Base-by-base conservation (phyloP, 2,329 filamentous ascomycete genomes). In the Fusarium lateritium region DNA sequence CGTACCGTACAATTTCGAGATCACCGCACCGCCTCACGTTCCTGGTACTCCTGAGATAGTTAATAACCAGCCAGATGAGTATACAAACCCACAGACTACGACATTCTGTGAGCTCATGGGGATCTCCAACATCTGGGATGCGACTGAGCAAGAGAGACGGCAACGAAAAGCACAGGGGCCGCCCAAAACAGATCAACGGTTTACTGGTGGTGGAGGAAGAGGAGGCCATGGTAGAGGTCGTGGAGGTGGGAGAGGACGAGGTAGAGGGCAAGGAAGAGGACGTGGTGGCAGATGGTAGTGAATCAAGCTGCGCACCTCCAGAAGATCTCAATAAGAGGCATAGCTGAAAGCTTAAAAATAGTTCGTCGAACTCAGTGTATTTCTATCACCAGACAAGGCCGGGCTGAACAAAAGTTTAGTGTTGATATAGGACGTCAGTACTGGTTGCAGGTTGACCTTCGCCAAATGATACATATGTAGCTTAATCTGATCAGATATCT, bases 31-130 rank as follows among this genome's bases (percentile, higher is more conserved):
- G 2, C 83, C 90, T 3, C 92, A 94, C 67, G 84, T 89, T 43
- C 80, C 83, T 2, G 81, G 83, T 0, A 81, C 85, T 8, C 87
- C 89, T 0, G 86, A 90, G 67, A 83, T 82, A 24, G 87, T 89
- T 1, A 74, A 83, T 0, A 83, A 90, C n/a, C 86, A 89, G 77
- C 93, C 94, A 2, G 82, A 84, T 2, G 94, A 98, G 79, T 95
- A 95, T 77, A 93, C 89, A 6, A 98, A 96, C 75, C 91, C 92
- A 14, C 95, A 98, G 80, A 98, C 94, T 8, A 83, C 83, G n/a
- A 80, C 84, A 5, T 98, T 95, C 76, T 99, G 96, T 79, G 83
- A 90, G 57, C 80, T 98, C 56, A 74, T 98, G 2, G 89, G 87
- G 10, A 89, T 99, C 34, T 82, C 87, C 7, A 97, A 98, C 77